Evolutionary conservation across 176 grass and related monocot genomes (phyloP).

Genomic region (Musa beccarii): DNA sequence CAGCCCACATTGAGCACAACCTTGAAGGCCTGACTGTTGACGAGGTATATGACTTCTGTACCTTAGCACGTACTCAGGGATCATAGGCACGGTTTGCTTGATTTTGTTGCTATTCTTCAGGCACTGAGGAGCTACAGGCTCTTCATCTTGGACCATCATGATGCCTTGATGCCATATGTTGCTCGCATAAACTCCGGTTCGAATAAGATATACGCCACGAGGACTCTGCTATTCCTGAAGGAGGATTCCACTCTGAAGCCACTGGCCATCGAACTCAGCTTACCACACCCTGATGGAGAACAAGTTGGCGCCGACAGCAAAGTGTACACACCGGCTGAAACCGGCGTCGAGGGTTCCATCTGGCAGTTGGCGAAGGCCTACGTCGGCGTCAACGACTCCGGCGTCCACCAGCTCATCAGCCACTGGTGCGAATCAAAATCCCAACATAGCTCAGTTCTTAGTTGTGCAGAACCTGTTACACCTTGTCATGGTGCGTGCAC

Average conservation of each 20-base stretch:
- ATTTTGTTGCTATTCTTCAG: slow-evolving; percentile 1
- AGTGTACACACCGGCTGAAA: neutral
- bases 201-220: slow-evolving; percentile 72
- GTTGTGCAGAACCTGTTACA: neutral
- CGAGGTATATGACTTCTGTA: slow-evolving; percentile 12
- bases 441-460: neutral
- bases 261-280: slow-evolving; percentile 72
- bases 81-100: no score
- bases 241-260: slow-evolving; percentile 41
- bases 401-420: neutral
- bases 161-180: slow-evolving; percentile 66
- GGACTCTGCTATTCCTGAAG: slow-evolving; percentile 60
- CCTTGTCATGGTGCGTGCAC: neutral
- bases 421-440: neutral
- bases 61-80: no score
- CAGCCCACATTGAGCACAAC: slow-evolving; percentile 40
- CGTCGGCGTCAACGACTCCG: neutral
- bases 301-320: slow-evolving; percentile 5
- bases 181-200: slow-evolving; percentile 40
- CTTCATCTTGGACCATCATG: slow-evolving; percentile 85
- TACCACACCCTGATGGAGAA: slow-evolving; percentile 23
- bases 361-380: neutral
- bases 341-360: neutral
- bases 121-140: slow-evolving; percentile 46
- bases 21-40: slow-evolving; percentile 43